A percentile compares a stretch with the other conserved stretches of the same genome.
These are phyloP conservation scores for Chrysanthemum makinoi DNA, from an alignment of 129 eudicot species.

Conservation along the genomic window DNA sequence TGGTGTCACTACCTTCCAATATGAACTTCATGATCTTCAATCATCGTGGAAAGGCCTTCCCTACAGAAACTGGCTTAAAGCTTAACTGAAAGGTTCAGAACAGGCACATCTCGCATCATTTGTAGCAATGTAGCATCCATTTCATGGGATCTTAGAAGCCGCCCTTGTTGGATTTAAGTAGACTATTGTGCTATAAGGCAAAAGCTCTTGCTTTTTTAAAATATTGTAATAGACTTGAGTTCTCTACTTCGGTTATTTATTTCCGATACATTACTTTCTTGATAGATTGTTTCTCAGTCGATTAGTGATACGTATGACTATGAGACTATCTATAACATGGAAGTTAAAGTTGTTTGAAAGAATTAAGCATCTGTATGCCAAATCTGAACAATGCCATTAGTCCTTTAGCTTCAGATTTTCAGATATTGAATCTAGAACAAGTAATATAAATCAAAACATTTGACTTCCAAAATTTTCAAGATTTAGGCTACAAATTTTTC, in stretches of 20 bases:
- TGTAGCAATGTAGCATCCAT: slow-evolving; percentile 16
- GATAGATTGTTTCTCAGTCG: neutral
- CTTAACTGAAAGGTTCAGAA: slow-evolving; percentile 41
- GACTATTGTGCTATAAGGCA: neutral
- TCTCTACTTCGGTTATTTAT: neutral
- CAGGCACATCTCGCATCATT: slow-evolving; percentile 7
- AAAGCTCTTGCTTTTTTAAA: neutral
- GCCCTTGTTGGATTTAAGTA: neutral
- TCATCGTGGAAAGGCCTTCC: slow-evolving; percentile 88
- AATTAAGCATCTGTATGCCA: too few species aligned
- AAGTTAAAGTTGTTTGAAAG: too few species aligned
- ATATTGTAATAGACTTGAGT: neutral
- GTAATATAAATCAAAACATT: too few species aligned
- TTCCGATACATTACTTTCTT: neutral
- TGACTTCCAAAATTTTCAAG: too few species aligned
- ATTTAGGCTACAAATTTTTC: too few species aligned
- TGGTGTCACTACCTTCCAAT: slow-evolving; percentile 68
- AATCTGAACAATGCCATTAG: too few species aligned
- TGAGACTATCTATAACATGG: too few species aligned
- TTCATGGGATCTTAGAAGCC: slow-evolving; percentile 24
- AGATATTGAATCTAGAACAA: too few species aligned
- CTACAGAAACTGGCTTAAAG: slow-evolving; percentile 54
- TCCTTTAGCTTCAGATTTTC: too few species aligned
- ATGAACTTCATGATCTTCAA: slow-evolving; percentile 91
- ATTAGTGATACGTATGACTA: neutral